Percentiles rank a stretch among this genome's conserved stretches.
Conservation (phyloP, 2,329 filamentous ascomycete genomes). For the Penicillium paneum region DNA sequence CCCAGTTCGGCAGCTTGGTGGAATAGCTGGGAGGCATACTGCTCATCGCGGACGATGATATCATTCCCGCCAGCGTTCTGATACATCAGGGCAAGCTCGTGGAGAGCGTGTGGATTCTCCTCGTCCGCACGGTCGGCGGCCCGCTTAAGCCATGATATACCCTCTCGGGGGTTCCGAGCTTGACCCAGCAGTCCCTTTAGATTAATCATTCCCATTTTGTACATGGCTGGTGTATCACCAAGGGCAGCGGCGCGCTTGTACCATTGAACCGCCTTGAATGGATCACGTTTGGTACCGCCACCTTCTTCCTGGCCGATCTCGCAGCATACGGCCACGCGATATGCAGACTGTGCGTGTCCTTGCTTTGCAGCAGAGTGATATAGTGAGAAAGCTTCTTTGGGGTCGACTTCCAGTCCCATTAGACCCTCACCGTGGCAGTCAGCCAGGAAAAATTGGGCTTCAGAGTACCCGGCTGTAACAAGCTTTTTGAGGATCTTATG, state of each 20-base stretch:
- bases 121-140: slow-evolving; percentile 82
- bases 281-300: slow-evolving; percentile 86
- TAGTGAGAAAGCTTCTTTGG: slow-evolving; percentile 87
- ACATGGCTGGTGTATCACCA: slow-evolving; percentile 92
- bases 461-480: slow-evolving; percentile 66
- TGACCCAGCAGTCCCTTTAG: slow-evolving; percentile 93
- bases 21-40: slow-evolving; percentile 78
- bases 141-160: slow-evolving; percentile 86
- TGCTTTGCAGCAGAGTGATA: slow-evolving; percentile 93
- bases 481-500: slow-evolving; percentile 92
- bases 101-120: slow-evolving; percentile 91
- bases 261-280: slow-evolving; percentile 94
- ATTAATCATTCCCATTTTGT: slow-evolving; percentile 95
- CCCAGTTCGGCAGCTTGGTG: slow-evolving; percentile 80
- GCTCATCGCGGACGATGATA: slow-evolving; percentile 74
- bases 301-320: slow-evolving; percentile 94
- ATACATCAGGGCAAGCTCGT: slow-evolving; percentile 71
- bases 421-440: slow-evolving; percentile 82
- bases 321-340: slow-evolving; percentile 93
- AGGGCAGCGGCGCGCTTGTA: slow-evolving; percentile 89
- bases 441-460: slow-evolving; percentile 91
- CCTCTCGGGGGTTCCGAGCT: slow-evolving; percentile 75
- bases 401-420: slow-evolving; percentile 74
- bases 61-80: slow-evolving; percentile 60
- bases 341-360: slow-evolving; percentile 81